Evolutionary conservation across 345 rosid species (phyloP), one percentile per base, ranked within the genome.

Genomic region (Citrus glauca): DNA sequence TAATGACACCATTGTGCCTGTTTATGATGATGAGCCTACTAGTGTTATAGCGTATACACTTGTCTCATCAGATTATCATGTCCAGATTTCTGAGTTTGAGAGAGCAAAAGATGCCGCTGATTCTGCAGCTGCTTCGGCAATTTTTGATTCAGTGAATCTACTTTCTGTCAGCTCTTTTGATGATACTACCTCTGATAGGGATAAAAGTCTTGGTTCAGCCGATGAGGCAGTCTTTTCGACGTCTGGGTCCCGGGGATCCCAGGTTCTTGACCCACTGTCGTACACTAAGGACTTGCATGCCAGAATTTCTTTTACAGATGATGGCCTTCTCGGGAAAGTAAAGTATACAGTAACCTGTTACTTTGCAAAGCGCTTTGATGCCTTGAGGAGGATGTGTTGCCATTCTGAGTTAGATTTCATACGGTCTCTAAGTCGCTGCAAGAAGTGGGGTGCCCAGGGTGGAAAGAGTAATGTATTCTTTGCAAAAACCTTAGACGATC

Each of bases 361-460:
- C 75, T 94, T 91, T 79, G 95, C 91, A 4, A 90, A 91, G 88
- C 82, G 89, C 66, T 94, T 96, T 77, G 97, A 96, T 84, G 93
- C 94, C 71, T 84, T 96, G 70, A 89, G 98, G 89, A 92, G 83
- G 87, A 90, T 86, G 37, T 94, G 95, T 79, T 94, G 97, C 82
- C 95, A 98, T 62, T 89, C 90, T 60, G 98, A 94, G 89, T 82
- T 88, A 71, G 97, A 96, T 80, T 96, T 86, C 71, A 66, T 96
- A 71, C 89, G 95, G 75, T 96, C 99, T 78, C 94, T 96, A 67
- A 90, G 98, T 79, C 98, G 95, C 38, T 96, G 99, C 86, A 92
- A 90, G 85, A 96, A 96, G 88, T 96, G 99, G 99, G 97, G 95
- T 61, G 98, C 99, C 65, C 98, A 96, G 59, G 98, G 99, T 79